Evolutionary conservation across 495 filamentous ascomycete genomes (phyloP), one percentile per base, ranked within the genome.

Genomic region (Neurospora sp.): DNA sequence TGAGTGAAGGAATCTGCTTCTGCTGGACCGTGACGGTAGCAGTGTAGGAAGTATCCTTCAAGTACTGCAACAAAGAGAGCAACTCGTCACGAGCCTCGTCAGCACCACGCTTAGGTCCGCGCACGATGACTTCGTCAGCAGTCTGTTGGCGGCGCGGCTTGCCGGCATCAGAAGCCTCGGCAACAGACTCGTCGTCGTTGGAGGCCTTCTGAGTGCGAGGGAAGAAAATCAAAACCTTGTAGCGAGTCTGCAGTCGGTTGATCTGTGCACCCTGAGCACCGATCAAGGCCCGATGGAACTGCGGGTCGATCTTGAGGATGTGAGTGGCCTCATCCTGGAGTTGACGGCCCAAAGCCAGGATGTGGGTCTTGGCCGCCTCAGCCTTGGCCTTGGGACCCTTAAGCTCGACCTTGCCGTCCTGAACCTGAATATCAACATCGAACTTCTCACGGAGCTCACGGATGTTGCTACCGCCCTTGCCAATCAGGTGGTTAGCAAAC

Each of bases 341-440:
- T 78, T 93, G 91, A 80, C 91, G 93, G 62, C 86, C 91, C 75
- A 96, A 81, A 71, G 88, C 86, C 71, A 89, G 81, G 78, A 98
- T 96, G 74, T 94, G 89, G 36, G 88, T 77, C 79, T 90, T 94
- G 74, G 92, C 92, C 36, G 89, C 91, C 79, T 97, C 93, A 9
- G 94, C 93, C 84, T 89, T 89, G 43, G 87, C 86, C 77, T 87
- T 86, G 39, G 88, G 86, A 45, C 89, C 89, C 74, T 86, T 89
- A 15, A 90, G 82, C 73, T 88, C 86, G n/a, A 89, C 87, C 73
- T 86, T 86, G 31, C 89, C 89, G 72, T 90, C 87, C 62, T 97
- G 92, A 40, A 98, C 89, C 79, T 96, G 92, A 76, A 99, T 98
- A 62, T 98, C 96, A 39, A 99, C 96, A 79, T 98, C 96, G 76